phyloP scores from a whole-genome alignment of 352 stramenopile species.

The Phytophthora cactorum region DNA sequence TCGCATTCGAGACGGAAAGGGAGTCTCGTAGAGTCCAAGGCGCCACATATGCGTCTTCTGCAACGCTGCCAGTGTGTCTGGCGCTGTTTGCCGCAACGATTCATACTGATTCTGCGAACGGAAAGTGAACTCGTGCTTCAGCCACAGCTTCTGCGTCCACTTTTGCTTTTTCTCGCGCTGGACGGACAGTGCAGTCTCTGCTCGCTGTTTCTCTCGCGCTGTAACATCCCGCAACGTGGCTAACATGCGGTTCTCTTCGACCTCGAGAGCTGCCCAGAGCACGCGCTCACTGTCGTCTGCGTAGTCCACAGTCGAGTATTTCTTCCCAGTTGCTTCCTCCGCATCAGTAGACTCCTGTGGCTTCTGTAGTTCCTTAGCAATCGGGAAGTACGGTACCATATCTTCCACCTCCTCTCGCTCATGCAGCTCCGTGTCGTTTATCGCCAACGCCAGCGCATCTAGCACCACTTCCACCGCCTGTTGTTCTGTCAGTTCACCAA shows the following conservation, averaged over 20 bases:
- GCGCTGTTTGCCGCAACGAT: constrained; percentile 36
- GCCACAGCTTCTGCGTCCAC: constrained; percentile 70
- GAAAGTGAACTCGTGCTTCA: constrained; percentile 73
- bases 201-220: constrained; percentile 45
- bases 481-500: constrained; percentile 63
- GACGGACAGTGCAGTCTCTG: constrained; percentile 20
- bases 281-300: constrained; percentile 61
- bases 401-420: constrained; percentile 74
- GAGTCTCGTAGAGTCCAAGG: constrained; percentile 69
- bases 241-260: constrained; percentile 83
- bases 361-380: constrained; percentile 57
- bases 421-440: constrained; percentile 81
- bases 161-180: constrained; percentile 33
- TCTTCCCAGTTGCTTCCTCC: constrained; percentile 20
- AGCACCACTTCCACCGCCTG: constrained; percentile 63
- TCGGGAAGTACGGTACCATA: constrained; percentile 72
- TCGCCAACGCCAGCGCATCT: constrained; percentile 56
- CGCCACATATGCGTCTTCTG: constrained; percentile 49
- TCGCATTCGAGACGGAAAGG: constrained; percentile 63
- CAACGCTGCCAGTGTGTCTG: constrained; percentile 37
- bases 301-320: constrained; percentile 30
- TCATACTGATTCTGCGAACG: constrained; percentile 67
- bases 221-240: constrained; percentile 61
- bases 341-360: constrained; percentile 21
- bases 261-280: constrained; percentile 77